Percentiles rank a stretch among this genome's conserved stretches.
Conservation (phyloP, 805 yeast genomes). For the Saccharomycopsis olivae region DNA sequence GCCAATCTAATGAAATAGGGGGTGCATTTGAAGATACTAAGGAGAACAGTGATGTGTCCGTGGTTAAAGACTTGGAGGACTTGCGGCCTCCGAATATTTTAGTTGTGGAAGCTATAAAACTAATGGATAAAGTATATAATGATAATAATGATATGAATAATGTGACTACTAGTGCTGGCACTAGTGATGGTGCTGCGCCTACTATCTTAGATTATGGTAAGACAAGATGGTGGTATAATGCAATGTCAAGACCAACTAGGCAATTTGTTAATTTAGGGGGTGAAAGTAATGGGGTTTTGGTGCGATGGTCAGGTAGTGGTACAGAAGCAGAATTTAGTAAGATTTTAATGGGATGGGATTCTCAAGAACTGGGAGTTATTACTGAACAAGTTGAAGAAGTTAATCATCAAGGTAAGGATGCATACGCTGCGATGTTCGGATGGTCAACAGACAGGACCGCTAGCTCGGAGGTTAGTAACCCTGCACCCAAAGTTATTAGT, state of each 20-base stretch:
- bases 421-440: conserved; percentile 17
- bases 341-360: conserved; percentile 8
- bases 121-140: too few species aligned
- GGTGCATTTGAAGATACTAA: too few species aligned
- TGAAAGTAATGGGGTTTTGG: not conserved
- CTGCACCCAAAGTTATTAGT: not conserved
- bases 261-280: conserved; percentile 5
- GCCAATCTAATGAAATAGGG: too few species aligned
- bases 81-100: too few species aligned
- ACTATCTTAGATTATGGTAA: conserved; percentile 11
- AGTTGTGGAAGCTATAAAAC: too few species aligned
- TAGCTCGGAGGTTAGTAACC: not conserved
- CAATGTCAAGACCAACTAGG: conserved; percentile 12
- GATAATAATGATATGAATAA: too few species aligned
- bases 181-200: not conserved
- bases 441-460: conserved; percentile 12
- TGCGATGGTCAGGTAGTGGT: conserved; percentile 14
- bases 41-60: too few species aligned
- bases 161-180: not conserved
- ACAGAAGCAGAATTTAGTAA: conserved; percentile 8
- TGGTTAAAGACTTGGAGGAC: too few species aligned
- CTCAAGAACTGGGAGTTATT: not conserved
- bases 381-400: not conserved
- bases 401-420: not conserved
- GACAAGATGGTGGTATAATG: conserved; percentile 12